Percentiles rank a stretch among this genome's conserved stretches.
These are phyloP conservation scores for Sporothrix variecibatus DNA, from an alignment of 2,329 filamentous ascomycete genomes.

Conservation along the genomic window DNA sequence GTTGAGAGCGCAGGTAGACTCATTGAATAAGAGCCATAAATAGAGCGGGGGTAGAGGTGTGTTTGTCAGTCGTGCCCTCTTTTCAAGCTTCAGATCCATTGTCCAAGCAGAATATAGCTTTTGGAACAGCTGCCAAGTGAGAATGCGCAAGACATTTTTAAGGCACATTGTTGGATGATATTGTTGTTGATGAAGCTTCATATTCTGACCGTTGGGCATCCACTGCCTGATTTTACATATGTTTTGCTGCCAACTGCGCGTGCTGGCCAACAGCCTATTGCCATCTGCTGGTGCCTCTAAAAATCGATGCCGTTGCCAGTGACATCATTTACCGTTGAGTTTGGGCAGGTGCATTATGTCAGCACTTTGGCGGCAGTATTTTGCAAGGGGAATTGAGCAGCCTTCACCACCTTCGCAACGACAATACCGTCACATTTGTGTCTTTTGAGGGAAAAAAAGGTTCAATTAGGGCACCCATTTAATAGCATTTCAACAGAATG, in stretches of 20 bases:
- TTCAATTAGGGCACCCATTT: too few species aligned
- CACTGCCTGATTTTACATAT: too few species aligned
- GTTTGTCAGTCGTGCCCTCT: background rate
- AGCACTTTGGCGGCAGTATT: background rate
- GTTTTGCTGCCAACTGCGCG: background rate
- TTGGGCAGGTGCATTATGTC: slow-evolving; percentile 5
- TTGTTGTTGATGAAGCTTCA: background rate
- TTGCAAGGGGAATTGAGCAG: background rate
- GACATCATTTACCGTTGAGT: slow-evolving; percentile 9
- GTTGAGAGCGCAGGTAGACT: too few species aligned
- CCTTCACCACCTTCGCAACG: background rate
- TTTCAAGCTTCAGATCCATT: background rate
- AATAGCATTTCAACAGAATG: too few species aligned
- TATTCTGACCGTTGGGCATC: background rate
- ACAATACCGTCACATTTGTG: background rate
- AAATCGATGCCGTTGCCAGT: background rate
- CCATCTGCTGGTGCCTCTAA: background rate
- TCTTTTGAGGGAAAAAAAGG: background rate
- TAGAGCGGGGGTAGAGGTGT: background rate
- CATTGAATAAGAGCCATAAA: background rate
- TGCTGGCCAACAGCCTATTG: background rate
- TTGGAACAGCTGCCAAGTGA: background rate
- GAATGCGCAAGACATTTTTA: background rate
- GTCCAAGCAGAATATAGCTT: background rate
- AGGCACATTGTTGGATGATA: background rate